Base-by-base conservation (phyloP, 495 filamentous ascomycete genomes). In the Talaromyces proteolyticus region DNA sequence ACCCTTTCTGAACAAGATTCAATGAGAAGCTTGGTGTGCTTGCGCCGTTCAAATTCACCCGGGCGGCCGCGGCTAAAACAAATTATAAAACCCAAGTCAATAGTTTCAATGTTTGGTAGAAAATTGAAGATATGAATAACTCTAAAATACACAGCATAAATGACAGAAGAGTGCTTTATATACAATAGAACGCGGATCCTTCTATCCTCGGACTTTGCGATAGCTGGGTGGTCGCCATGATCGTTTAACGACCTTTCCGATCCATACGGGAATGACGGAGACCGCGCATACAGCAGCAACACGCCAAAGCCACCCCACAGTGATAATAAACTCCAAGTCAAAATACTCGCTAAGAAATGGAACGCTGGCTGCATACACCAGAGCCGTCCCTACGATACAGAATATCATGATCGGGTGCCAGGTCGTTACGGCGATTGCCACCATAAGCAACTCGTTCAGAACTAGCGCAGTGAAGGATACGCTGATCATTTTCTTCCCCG, bases 391-490 rank as follows among this genome's bases (percentile, higher is more conserved):
- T 3, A 95, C 51, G 45, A 96, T 78, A 39, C 77, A 82, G 52
- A 91, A 67, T 34, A 94, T 83, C 93, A 97, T 99, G 51, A 95
- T 78, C 40, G 84, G 83, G 62, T 99, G 94, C 94, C 94, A 97
- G 6, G 94, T 99, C 8, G 89, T 95, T 57, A 99, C 85, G 57
- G 96, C 88, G 38, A 92, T 84, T 4, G 91, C 91, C 10, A 96
- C 93, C 94, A 99, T 99, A 42, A 92, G 77, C 46, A 99, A 75
- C 62, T 99, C 94, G 62, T 96, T 97, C 45, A 99, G 69, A 10
- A 99, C 84, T 4, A 99, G 82, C 4, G 88, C 89, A 0, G 92
- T 94, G 64, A 92, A 99, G 45, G 84, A 89, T 25, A 99, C 86
- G 52, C 88, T 83, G 46, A 97, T 87, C 81, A 99, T 92, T 24